Percentiles rank a stretch among this genome's conserved stretches.
These are phyloP conservation scores for Boletus subcaerulescens DNA, from an alignment of 768 basidiomycete species.

Conservation along the genomic window DNA sequence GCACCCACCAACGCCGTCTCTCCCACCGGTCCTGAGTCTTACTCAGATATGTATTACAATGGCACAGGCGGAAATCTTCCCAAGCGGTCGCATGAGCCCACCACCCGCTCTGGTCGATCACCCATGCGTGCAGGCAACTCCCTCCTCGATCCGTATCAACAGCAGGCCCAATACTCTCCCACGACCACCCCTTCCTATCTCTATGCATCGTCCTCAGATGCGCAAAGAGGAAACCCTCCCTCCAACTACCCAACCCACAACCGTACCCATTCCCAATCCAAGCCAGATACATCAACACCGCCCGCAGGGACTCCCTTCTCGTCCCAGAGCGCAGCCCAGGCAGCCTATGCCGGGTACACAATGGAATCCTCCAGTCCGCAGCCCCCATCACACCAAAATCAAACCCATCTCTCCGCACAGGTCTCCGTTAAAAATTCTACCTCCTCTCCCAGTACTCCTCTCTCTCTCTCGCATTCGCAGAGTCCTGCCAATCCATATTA, in stretches of 20 bases:
- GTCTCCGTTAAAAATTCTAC: constrained; percentile 49
- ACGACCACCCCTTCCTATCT: constrained; percentile 46
- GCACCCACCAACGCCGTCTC: constrained; percentile 36
- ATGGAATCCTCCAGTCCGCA: constrained; percentile 69
- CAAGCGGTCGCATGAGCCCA: constrained; percentile 55
- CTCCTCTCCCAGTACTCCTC: constrained; percentile 70
- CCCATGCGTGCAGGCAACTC: constrained; percentile 57
- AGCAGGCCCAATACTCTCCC: constrained; percentile 62
- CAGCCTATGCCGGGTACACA: constrained; percentile 48
- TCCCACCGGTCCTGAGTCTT: constrained; percentile 42
- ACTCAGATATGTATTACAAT: constrained; percentile 63
- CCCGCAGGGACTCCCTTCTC: constrained; percentile 51
- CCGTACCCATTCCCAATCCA: constrained; percentile 56
- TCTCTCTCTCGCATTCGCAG: constrained; percentile 60
- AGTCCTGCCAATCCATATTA: constrained; percentile 54
- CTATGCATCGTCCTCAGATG: constrained; percentile 36
- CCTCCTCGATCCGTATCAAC: constrained; percentile 69
- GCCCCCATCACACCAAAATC: constrained; percentile 46
- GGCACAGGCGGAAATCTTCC: constrained; percentile 45
- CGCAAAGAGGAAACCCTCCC: constrained; percentile 40
- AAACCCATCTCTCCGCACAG: constrained; percentile 51
- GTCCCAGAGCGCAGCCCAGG: constrained; percentile 44
- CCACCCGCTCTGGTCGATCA: constrained; percentile 52
- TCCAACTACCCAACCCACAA: constrained; percentile 52
- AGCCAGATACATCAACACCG: constrained; percentile 50